These are phyloP conservation scores for Colletotrichum godetiae DNA, from an alignment of 2,329 filamentous ascomycete genomes.

Conservation along the genomic window DNA sequence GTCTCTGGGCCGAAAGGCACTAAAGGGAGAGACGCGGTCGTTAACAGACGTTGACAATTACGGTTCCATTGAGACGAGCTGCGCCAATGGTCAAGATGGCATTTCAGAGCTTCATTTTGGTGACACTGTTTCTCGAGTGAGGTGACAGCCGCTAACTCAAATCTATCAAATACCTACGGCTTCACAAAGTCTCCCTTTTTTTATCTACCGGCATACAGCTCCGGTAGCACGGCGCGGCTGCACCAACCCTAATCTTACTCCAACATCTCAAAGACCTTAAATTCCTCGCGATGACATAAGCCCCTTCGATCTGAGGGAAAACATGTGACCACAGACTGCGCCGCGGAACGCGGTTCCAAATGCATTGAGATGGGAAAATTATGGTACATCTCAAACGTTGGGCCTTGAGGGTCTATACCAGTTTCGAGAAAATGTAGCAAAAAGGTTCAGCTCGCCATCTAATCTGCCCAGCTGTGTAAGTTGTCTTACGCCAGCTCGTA, in stretches of 20 bases:
- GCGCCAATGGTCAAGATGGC: neutral
- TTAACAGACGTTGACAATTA: neutral
- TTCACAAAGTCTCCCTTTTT: slow-evolving; percentile 16
- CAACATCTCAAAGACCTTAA: slow-evolving; percentile 17
- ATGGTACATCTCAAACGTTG: neutral
- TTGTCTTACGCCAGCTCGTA: neutral
- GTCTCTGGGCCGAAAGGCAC: slow-evolving; percentile 15
- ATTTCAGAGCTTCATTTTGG: neutral
- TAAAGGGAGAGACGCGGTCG: slow-evolving; percentile 11
- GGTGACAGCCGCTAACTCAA: neutral
- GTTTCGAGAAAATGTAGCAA: neutral
- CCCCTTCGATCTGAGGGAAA: neutral
- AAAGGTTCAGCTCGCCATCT: neutral
- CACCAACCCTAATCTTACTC: slow-evolving; percentile 9
- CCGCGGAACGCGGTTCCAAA: neutral
- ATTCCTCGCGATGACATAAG: slow-evolving; percentile 17
- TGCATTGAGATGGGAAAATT: neutral
- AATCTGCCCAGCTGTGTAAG: neutral
- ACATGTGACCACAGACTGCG: slow-evolving; percentile 2
- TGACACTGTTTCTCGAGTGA: neutral
- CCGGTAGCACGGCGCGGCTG: slow-evolving; percentile 10
- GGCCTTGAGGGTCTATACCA: neutral
- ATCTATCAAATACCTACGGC: slow-evolving; percentile 15
- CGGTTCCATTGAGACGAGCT: neutral
- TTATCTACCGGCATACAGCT: slow-evolving; percentile 15